Base-by-base conservation (phyloP, 2,329 filamentous ascomycete species). In the Xylariaceae sp. region DNA sequence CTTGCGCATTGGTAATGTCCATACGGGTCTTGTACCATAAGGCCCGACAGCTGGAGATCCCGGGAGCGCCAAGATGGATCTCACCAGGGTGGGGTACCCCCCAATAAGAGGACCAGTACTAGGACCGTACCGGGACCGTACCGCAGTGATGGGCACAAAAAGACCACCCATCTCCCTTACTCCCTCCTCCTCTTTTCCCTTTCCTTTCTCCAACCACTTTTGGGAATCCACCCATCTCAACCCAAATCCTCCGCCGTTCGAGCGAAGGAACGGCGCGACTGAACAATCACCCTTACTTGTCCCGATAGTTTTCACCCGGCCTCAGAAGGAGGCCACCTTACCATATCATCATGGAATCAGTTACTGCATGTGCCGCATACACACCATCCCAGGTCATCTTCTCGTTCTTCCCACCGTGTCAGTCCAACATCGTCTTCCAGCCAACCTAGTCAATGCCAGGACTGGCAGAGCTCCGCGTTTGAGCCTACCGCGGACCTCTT, bases 301-400 rank as follows among this genome's bases (percentile, higher is more conserved):
- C 41, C 44, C 26, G 24, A 44, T 53, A 66, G 61, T 69, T 70
- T 60, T 58, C 60, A 57, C 65, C 67, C 62, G 69, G 68, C 68
- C 69, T 70, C 69, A 62, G 44, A 62, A 59, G 58, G 67, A 73
- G 68, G 68, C 64, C 66, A 58, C 53, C 49, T 37, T 57, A 71
- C 34, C 56, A 71, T 73, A 67, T 66, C 68, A 60, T 29, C 56
- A 71, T 71, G 70, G 49, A 52, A 8, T 45, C 56, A 26, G 23
- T 26, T 6, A 52, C 51, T n/a, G 7, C 60, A 61, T 37, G 47
- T 39, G 12, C 43, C 54, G 53, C 50, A n/a, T 65, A 50, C 62
- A 51, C 45, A 46, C 44, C 62, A 17, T 56, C 55, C n/a, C 63
- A 63, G 23, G 14, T 17, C 50, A 40, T 46, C 61, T 50, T 60